phyloP scores from a whole-genome alignment of 768 basidiomycete species.

The Grammothele lineata region DNA sequence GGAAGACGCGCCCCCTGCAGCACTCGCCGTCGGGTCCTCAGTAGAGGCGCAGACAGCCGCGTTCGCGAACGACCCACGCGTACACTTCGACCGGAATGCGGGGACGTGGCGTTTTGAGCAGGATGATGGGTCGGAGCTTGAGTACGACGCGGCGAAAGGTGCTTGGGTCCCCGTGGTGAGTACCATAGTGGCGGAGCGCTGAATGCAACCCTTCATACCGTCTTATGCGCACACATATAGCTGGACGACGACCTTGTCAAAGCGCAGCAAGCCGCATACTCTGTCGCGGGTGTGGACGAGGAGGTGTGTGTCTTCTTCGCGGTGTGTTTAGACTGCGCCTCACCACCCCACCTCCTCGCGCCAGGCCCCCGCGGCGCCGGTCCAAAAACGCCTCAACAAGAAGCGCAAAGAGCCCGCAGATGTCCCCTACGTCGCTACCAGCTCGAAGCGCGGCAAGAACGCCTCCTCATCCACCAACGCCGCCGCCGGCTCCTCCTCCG shows the following conservation, averaged over 20 bases:
- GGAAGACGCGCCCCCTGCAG: conserved; percentile 17
- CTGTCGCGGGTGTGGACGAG: conserved; percentile 91
- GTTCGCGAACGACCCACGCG: conserved; percentile 78
- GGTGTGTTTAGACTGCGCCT: neutral
- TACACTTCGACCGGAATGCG: conserved; percentile 72
- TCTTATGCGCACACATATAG: conserved; percentile 5
- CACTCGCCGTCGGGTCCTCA: conserved; percentile 46
- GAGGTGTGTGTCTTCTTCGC: conserved; percentile 47
- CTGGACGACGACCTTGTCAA: conserved; percentile 82
- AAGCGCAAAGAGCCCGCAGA: conserved; percentile 76
- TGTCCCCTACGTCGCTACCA: conserved; percentile 45
- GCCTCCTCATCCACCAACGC: conserved; percentile 5
- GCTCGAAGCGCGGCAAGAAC: conserved; percentile 67
- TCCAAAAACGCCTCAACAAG: conserved; percentile 74
- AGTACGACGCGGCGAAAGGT: conserved; percentile 75
- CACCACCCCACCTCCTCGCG: conserved; percentile 18
- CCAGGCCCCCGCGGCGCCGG: conserved; percentile 85
- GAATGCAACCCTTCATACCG: neutral
- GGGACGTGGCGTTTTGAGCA: conserved; percentile 88
- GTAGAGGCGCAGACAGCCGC: conserved; percentile 54
- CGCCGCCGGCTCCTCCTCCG: neutral
- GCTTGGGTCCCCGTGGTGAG: conserved; percentile 81
- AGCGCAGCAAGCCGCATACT: conserved; percentile 94
- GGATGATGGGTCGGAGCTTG: conserved; percentile 85
- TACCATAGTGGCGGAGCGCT: conserved; percentile 34